phyloP scores from a whole-genome alignment of 768 basidiomycete species.

The Amanita phalloides region DNA sequence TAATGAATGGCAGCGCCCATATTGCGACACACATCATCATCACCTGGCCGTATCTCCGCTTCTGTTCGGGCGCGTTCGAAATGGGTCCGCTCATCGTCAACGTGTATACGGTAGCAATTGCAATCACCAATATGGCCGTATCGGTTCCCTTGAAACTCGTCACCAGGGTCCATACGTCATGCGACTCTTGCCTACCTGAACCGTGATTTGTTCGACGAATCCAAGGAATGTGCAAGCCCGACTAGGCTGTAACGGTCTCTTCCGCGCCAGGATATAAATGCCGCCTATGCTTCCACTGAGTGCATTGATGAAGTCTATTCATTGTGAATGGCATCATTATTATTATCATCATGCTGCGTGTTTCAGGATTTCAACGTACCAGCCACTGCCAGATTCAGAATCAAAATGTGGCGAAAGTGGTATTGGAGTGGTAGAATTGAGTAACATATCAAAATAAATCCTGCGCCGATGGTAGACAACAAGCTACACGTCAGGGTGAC shows the following conservation, averaged over 20 bases:
- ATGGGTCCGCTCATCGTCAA: conserved; percentile 4
- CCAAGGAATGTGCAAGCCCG: background rate
- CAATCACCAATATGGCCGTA: conserved; percentile 9
- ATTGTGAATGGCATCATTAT: background rate
- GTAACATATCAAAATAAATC: conserved; percentile 10
- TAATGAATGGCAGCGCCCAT: background rate
- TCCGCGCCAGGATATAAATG: conserved; percentile 5
- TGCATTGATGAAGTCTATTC: conserved; percentile 8
- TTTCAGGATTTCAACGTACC: conserved; percentile 3
- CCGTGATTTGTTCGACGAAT: background rate
- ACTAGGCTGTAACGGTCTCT: background rate
- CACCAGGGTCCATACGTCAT: too few relatives aligned
- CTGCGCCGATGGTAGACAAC: conserved; percentile 8
- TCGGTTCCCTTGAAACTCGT: conserved; percentile 7
- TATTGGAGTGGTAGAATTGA: conserved; percentile 4
- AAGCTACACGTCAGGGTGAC: conserved; percentile 6
- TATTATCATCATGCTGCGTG: background rate
- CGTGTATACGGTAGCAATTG: conserved; percentile 9
- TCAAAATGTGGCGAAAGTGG: conserved; percentile 11
- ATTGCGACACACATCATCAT: background rate
- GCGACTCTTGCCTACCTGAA: background rate
- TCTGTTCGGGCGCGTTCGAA: background rate
- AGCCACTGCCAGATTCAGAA: conserved; percentile 9
- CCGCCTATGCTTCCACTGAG: conserved; percentile 8
- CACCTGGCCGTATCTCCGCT: background rate